phyloP scores from a whole-genome alignment of 2,329 filamentous ascomycete genomes.

The Aspergillus chevalieri region DNA sequence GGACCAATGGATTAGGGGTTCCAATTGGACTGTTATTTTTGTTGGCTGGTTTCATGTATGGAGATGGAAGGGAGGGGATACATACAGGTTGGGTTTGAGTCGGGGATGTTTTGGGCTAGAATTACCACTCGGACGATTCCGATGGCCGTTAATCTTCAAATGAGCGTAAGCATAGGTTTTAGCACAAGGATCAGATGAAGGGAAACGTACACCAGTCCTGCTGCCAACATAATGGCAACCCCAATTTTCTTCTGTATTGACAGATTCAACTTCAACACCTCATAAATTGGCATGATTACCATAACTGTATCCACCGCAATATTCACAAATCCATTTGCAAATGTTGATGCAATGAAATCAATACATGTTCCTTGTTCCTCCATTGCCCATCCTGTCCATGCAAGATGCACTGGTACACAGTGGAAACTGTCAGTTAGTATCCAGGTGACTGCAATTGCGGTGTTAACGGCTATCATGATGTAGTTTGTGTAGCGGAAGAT shows the following conservation, averaged over 20 bases:
- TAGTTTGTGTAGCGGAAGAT: conserved; percentile 13
- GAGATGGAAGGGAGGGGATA: background rate
- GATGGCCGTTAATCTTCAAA: background rate
- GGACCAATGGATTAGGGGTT: conserved; percentile 13
- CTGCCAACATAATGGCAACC: conserved; percentile 14
- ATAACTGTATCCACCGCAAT: conserved; percentile 15
- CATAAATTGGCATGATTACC: conserved; percentile 17
- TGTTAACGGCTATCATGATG: conserved; percentile 14
- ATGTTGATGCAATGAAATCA: conserved; percentile 12
- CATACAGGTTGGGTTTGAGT: conserved; percentile 9
- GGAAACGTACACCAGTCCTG: conserved; percentile 12
- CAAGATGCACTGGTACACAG: conserved; percentile 15
- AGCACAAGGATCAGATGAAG: background rate
- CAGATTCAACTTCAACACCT: conserved; percentile 15
- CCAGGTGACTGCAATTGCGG: conserved; percentile 14
- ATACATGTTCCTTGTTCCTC: conserved; percentile 12
- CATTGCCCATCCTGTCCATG: conserved; percentile 14
- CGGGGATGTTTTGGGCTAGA: conserved; percentile 20
- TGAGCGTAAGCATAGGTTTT: background rate
- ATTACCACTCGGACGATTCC: conserved; percentile 16
- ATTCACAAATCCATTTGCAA: conserved; percentile 15
- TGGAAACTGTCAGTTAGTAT: conserved; percentile 13
- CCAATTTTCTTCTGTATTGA: conserved; percentile 10
- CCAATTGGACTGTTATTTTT: background rate
- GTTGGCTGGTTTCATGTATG: background rate